phyloP scores from a whole-genome alignment of 768 basidiomycete genomes.

The Pisolithus tinctorius region DNA sequence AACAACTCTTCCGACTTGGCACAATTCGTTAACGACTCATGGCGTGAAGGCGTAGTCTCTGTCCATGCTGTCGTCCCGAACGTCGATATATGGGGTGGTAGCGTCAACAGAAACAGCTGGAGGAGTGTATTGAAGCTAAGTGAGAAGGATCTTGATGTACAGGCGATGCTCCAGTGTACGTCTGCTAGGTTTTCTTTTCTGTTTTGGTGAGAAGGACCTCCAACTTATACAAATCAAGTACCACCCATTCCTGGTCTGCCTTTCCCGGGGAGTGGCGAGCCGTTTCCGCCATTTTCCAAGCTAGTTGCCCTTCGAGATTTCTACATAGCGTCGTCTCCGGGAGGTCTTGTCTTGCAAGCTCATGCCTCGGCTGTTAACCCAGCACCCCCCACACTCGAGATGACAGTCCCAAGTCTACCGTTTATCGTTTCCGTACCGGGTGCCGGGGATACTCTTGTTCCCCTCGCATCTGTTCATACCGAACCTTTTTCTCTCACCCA shows the following conservation, averaged over 20 bases:
- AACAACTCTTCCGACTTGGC: slow-evolving; percentile 41
- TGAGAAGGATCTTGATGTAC: slow-evolving; percentile 39
- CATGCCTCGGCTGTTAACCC: slow-evolving; percentile 56
- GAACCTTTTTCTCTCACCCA: slow-evolving; percentile 54
- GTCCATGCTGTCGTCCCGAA: slow-evolving; percentile 37
- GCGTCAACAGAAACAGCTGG: slow-evolving; percentile 40
- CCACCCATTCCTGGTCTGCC: slow-evolving; percentile 64
- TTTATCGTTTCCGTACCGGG: slow-evolving; percentile 52
- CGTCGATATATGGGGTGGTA: slow-evolving; percentile 48
- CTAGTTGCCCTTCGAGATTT: slow-evolving; percentile 59
- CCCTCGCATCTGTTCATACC: slow-evolving; percentile 50
- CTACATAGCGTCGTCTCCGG: slow-evolving; percentile 30
- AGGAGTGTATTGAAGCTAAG: slow-evolving; percentile 29
- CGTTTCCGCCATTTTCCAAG: slow-evolving; percentile 51
- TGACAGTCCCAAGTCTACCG: slow-evolving; percentile 52
- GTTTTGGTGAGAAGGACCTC: no score
- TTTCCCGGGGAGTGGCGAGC: slow-evolving; percentile 40
- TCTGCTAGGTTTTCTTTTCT: slow-evolving; percentile 1
- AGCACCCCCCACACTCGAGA: slow-evolving; percentile 38
- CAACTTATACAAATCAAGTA: slow-evolving; percentile 34
- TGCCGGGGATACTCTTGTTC: slow-evolving; percentile 22
- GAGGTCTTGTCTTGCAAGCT: slow-evolving; percentile 40
- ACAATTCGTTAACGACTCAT: slow-evolving; percentile 50
- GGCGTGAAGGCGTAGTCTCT: slow-evolving; percentile 45
- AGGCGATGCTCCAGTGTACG: slow-evolving; percentile 50